Evolutionary conservation across 1,284 basidiomycete genomes (phyloP).

Genomic region (Entoloma clypeatum): DNA sequence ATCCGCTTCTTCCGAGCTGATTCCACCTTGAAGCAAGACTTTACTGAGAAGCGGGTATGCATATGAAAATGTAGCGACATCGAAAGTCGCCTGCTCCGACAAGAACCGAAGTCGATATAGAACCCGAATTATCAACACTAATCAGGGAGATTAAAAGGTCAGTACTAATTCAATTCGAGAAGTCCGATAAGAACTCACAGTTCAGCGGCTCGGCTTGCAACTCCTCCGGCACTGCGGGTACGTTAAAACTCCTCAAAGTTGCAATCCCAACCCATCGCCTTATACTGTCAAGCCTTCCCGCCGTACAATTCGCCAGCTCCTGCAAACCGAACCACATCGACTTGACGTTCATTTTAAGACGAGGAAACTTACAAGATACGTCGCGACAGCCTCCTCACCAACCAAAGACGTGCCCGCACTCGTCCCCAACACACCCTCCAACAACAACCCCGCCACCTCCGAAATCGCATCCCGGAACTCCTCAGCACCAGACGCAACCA

Average conservation of each 20-base stretch:
- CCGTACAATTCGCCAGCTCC: slow-evolving; percentile 63
- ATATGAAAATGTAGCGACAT: slow-evolving; percentile 83
- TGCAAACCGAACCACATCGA: slow-evolving; percentile 24
- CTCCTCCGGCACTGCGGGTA: slow-evolving; percentile 69
- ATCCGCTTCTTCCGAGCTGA: slow-evolving; percentile 71
- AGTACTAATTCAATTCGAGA: slow-evolving; percentile 2
- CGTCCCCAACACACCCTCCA: slow-evolving; percentile 66
- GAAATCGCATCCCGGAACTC: slow-evolving; percentile 59
- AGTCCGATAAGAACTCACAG: slow-evolving; percentile 40
- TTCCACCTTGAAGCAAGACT: slow-evolving; percentile 69
- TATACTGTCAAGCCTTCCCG: slow-evolving; percentile 68
- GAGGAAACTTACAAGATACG: slow-evolving; percentile 63
- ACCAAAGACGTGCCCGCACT: slow-evolving; percentile 57
- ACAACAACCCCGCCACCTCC: slow-evolving; percentile 54
- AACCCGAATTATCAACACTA: slow-evolving; percentile 80
- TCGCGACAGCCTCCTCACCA: slow-evolving; percentile 61
- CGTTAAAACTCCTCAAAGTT: slow-evolving; percentile 68
- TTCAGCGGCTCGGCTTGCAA: slow-evolving; percentile 68
- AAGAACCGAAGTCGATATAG: slow-evolving; percentile 84
- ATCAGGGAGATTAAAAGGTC: slow-evolving; percentile 5
- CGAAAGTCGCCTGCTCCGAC: slow-evolving; percentile 81
- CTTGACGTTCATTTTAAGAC: slow-evolving; percentile 4
- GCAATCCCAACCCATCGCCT: slow-evolving; percentile 76
- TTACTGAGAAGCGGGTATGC: slow-evolving; percentile 73
- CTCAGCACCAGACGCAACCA: slow-evolving; percentile 58